Evolutionary conservation across 169 alveolate genomes (phyloP).

Genomic region (Plasmodium knowlesi): DNA sequence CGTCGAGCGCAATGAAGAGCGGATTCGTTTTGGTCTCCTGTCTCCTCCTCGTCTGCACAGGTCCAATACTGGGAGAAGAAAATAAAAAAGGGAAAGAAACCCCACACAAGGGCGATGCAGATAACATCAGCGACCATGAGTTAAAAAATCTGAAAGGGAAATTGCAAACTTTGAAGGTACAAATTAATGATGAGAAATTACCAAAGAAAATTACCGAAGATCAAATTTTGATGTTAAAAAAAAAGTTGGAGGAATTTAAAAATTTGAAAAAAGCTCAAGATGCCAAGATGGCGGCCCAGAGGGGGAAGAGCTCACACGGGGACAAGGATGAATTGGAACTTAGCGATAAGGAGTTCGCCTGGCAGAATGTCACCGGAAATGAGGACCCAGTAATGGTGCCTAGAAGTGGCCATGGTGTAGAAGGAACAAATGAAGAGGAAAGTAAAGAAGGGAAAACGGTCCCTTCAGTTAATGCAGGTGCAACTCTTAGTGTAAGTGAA

Average conservation of each 20-base stretch:
- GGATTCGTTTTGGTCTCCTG: neutral
- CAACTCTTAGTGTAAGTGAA: neutral
- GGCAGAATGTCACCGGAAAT: neutral
- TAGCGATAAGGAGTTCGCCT: neutral
- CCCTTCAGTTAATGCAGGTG: neutral
- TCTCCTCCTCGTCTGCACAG: neutral
- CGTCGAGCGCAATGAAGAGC: neutral
- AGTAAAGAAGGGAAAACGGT: neutral
- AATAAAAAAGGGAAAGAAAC: neutral
- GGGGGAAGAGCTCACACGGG: neutral
- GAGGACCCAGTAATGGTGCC: neutral
- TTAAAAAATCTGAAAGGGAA: neutral
- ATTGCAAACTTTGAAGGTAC: neutral
- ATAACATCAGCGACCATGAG: neutral
- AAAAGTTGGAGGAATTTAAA: neutral
- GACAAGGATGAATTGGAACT: neutral
- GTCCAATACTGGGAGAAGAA: neutral
- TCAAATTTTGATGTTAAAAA: neutral
- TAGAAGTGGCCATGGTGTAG: neutral
- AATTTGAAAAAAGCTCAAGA: neutral
- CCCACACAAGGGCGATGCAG: neutral
- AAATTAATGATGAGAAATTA: neutral
- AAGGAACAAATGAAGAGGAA: neutral
- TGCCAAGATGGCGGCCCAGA: neutral
- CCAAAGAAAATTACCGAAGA: neutral